Evolutionary conservation across 164 flowering plant species (phyloP).

Genomic region (grape (Vitis vinifera)): DNA sequence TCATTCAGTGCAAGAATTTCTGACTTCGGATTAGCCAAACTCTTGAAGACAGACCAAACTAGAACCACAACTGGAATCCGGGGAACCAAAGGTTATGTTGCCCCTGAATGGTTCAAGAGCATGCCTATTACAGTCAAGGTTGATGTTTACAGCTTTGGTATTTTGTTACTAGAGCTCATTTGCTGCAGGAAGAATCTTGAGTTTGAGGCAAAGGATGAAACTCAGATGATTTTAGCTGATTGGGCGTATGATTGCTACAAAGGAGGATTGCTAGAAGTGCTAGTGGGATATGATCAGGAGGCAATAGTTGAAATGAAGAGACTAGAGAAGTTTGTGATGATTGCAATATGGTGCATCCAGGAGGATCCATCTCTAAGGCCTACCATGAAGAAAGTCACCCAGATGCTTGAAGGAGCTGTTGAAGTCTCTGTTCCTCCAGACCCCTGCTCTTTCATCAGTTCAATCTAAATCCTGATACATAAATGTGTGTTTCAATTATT

Average conservation of each 20-base stretch:
- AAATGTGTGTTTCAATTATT: too few species aligned
- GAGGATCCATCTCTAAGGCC: conserved; percentile 28
- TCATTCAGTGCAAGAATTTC: conserved; percentile 18
- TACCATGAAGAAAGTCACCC: conserved; percentile 20
- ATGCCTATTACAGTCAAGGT: conserved; percentile 27
- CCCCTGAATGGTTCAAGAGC: conserved; percentile 37
- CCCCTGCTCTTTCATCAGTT: conserved; percentile 16
- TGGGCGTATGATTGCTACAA: conserved; percentile 20
- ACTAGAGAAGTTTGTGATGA: conserved; percentile 17
- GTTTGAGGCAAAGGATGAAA: background rate
- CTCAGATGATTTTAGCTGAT: conserved; percentile 10
- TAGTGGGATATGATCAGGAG: conserved; percentile 19
- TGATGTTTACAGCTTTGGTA: conserved; percentile 36
- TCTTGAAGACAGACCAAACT: conserved; percentile 23
- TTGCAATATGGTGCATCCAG: conserved; percentile 27
- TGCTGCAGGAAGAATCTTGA: conserved; percentile 20
- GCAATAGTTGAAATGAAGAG: conserved; percentile 12
- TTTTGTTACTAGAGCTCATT: conserved; percentile 30
- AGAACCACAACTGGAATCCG: conserved; percentile 20
- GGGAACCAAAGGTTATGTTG: conserved; percentile 29
- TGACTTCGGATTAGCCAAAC: conserved; percentile 37
- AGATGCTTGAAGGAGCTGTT: conserved; percentile 27
- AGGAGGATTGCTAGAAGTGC: background rate
- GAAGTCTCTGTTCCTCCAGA: conserved; percentile 23
- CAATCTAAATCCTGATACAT: background rate